These are phyloP conservation scores for Geranium brycei DNA, from an alignment of 345 rosid species.

Conservation along the genomic window DNA sequence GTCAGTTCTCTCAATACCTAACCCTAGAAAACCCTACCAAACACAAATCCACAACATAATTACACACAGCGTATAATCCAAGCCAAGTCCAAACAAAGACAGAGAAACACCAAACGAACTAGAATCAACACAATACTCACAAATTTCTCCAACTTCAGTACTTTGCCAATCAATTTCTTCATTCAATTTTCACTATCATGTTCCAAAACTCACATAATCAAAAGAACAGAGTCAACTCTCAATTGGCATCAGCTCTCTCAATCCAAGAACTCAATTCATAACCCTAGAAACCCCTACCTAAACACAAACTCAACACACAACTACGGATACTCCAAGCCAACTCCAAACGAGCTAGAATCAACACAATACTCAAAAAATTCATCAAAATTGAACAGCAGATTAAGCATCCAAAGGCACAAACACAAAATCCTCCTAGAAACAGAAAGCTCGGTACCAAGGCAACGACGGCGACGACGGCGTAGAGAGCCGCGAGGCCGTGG, in stretches of 20 bases:
- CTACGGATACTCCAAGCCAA: too few relatives aligned
- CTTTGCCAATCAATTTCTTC: background rate
- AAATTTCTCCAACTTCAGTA: background rate
- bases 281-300: background rate
- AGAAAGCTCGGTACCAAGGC: slow-evolving; percentile 34
- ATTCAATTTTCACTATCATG: background rate
- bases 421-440: background rate
- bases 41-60: background rate
- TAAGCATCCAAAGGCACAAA: background rate
- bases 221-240: background rate
- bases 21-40: background rate
- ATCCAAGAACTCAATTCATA: background rate
- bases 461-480: slow-evolving; percentile 53
- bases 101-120: background rate
- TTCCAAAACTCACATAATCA: background rate
- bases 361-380: background rate
- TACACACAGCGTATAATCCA: too few relatives aligned
- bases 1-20: background rate
- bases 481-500: slow-evolving; percentile 50
- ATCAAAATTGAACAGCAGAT: background rate
- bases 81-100: background rate
- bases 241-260: background rate
- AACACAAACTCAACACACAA: background rate
- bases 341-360: background rate
- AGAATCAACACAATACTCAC: background rate